Percentiles rank a stretch among this genome's conserved stretches.
Evolutionary conservation across 805 yeast species (phyloP).

Genomic region (Wickerhamiella cacticola): DNA sequence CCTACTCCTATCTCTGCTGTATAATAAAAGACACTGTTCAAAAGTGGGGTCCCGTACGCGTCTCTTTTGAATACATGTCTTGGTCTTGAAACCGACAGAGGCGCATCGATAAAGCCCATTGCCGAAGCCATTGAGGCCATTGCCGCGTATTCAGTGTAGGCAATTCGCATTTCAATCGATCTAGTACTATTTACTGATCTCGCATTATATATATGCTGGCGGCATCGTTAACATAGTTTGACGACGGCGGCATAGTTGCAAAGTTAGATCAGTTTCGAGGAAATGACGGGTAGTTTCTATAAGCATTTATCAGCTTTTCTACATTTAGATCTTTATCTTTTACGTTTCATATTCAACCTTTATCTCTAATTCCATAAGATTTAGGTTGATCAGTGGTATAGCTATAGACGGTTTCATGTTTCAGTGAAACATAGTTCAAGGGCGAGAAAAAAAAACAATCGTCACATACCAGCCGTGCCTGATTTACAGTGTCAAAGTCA

Average conservation of each 20-base stretch:
- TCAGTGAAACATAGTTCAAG: background rate
- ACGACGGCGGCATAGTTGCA: conserved; percentile 1
- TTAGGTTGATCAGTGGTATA: no score
- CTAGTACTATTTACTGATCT: no score
- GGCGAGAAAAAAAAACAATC: no score
- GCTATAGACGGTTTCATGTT: background rate
- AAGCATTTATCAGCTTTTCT: no score
- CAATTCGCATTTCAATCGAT: background rate
- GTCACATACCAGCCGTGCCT: background rate
- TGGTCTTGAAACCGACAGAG: conserved; percentile 1
- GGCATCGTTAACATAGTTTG: background rate
- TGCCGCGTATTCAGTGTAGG: background rate
- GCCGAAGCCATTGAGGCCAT: background rate
- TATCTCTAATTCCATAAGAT: no score
- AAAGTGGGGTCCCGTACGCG: background rate
- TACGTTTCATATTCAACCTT: no score
- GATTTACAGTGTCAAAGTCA: background rate
- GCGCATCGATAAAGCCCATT: conserved; percentile 7
- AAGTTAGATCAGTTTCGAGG: no score
- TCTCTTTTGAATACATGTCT: background rate
- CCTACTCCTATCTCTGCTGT: conserved; percentile 33
- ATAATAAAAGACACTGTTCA: conserved; percentile 16
- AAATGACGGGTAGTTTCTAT: no score
- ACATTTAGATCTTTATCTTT: no score
- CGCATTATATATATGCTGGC: background rate